Evolutionary conservation across 345 rosid species (phyloP).

Genomic region (Clarkia xantiana): DNA sequence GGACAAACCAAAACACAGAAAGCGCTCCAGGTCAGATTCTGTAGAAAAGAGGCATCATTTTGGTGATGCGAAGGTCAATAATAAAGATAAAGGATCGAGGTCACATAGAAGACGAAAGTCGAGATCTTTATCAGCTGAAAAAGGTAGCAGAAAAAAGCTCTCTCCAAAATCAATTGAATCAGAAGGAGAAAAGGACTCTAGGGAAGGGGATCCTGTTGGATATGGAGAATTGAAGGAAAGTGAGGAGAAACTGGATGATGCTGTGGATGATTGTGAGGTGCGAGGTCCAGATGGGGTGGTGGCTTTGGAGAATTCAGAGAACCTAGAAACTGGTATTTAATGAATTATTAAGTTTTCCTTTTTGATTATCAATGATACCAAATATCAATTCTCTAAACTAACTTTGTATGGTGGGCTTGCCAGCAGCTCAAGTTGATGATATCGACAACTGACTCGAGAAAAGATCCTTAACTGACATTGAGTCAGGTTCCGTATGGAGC

Average conservation of each 20-base stretch:
- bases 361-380: background rate
- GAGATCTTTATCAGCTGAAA: conserved; percentile 33
- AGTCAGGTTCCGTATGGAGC: conserved; percentile 2
- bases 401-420: conserved; percentile 3
- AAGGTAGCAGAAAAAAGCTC: conserved; percentile 17
- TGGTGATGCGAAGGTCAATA: conserved; percentile 24
- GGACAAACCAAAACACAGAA: conserved; percentile 31
- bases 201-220: conserved; percentile 12
- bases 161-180: conserved; percentile 30
- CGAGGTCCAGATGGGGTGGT: background rate
- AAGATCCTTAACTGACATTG: conserved; percentile 3
- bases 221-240: conserved; percentile 11
- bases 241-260: background rate
- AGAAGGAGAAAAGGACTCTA: conserved; percentile 24
- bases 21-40: conserved; percentile 45
- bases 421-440: conserved; percentile 8
- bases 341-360: background rate
- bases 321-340: conserved; percentile 1
- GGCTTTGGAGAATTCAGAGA: background rate
- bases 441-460: conserved; percentile 6
- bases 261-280: background rate
- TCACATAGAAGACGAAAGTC: conserved; percentile 24
- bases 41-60: conserved; percentile 28
- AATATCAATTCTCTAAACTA: background rate
- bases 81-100: conserved; percentile 29